Base-by-base conservation (phyloP, 1,284 basidiomycete genomes). In the Farysia itapuensis region DNA sequence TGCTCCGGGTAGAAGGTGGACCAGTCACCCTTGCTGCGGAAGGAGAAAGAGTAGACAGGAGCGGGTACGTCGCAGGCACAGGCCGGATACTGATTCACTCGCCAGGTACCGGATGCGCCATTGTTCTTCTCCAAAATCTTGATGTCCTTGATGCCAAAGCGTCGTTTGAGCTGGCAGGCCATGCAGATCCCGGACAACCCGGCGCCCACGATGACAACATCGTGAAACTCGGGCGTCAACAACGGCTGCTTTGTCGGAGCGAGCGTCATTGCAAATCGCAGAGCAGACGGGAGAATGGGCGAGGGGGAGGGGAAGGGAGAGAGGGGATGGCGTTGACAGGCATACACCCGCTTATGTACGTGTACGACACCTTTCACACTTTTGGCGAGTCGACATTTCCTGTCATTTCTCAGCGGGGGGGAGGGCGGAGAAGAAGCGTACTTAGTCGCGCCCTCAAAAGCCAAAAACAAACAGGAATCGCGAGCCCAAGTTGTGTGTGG, bases 1-100 rank as follows among this genome's bases (percentile, higher is more conserved):
- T 72, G 67, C 16, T 44, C 48, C 1, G 58, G 53, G 31, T 59
- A 75, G 41, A 73, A 68, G 14, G 57, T 51, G 16, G 59, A 52
- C 73, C 73, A 75, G 48, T 74, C 56, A 15, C 41, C 44, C 42
- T 70, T 72, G 46, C 70, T 70, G n/a, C 48, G 53, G 34, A 75
- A 75, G 9, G 64, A 68, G 35, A 61, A 72, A 15, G 67, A 70
- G 59, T 76, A 76, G 39, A 76, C 65, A n/a, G 70, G 53, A 2
- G 67, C 64, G 5, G 74, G 74, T 4, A 76, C 67, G 30, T 74
- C 73, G 35, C 70, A 73, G 0, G 64, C 72, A 30, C 59, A 63
- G 12, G 67, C 68, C 0, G 74, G 74, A 39, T 76, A 71, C 12
- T 52, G 48, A 46, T 72, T 72, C 38, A 50, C 50, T 19, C 64